These are phyloP conservation scores for Boletus vermiculosoides DNA, from an alignment of 768 basidiomycete species.

Conservation along the genomic window DNA sequence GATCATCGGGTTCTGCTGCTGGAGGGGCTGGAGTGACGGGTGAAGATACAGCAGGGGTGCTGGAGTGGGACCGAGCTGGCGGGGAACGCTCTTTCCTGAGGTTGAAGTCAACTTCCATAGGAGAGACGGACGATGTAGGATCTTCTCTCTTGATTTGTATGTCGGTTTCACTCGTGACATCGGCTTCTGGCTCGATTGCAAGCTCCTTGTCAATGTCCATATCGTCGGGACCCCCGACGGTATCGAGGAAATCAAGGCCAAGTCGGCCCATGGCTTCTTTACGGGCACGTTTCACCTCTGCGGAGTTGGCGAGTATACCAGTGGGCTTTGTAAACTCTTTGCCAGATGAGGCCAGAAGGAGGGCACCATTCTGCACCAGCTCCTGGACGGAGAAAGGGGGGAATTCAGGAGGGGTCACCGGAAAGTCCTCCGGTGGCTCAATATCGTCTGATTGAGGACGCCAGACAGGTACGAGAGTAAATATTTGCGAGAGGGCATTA, in stretches of 20 bases:
- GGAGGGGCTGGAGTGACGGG: slow-evolving; percentile 44
- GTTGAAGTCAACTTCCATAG: slow-evolving; percentile 46
- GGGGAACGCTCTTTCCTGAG: slow-evolving; percentile 40
- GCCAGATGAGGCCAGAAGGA: slow-evolving; percentile 89
- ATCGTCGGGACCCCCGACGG: slow-evolving; percentile 66
- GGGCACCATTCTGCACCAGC: slow-evolving; percentile 69
- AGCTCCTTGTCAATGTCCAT: slow-evolving; percentile 87
- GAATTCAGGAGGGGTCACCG: slow-evolving; percentile 51
- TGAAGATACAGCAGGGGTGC: slow-evolving; percentile 46
- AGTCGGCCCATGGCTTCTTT: slow-evolving; percentile 87
- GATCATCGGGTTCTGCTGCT: slow-evolving; percentile 41
- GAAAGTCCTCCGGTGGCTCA: slow-evolving; percentile 27
- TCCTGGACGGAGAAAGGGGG: slow-evolving; percentile 75
- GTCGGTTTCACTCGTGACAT: slow-evolving; percentile 44
- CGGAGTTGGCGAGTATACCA: slow-evolving; percentile 67
- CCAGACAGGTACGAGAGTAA: slow-evolving; percentile 81
- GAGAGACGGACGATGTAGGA: slow-evolving; percentile 34
- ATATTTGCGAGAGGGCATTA: slow-evolving; percentile 84
- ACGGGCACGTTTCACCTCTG: slow-evolving; percentile 83
- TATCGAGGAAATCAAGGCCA: slow-evolving; percentile 83
- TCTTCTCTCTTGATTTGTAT: slow-evolving; percentile 40
- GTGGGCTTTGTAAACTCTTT: slow-evolving; percentile 83
- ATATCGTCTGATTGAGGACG: slow-evolving; percentile 36
- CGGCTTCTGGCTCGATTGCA: slow-evolving; percentile 53
- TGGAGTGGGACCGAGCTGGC: slow-evolving; percentile 43